Conservation (phyloP, 345 rosid species). For the Leavenworthia alabamica region DNA sequence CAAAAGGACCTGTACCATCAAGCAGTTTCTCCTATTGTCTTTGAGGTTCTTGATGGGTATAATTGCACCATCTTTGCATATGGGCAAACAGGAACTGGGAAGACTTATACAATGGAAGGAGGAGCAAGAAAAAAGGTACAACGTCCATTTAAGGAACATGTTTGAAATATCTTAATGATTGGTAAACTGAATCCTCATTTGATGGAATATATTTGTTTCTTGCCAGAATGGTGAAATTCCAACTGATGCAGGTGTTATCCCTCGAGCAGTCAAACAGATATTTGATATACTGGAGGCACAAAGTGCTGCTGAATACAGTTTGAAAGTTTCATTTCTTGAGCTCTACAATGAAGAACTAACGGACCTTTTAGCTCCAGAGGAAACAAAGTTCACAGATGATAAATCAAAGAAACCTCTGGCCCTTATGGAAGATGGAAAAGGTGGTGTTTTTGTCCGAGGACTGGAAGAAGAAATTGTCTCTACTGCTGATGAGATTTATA, state of each 20-base stretch:
- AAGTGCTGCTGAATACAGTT: conserved; percentile 89
- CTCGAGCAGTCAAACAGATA: conserved; percentile 87
- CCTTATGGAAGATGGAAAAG: conserved; percentile 99
- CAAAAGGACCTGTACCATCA: conserved; percentile 77
- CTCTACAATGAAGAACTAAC: conserved; percentile 93
- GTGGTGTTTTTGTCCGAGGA: conserved; percentile 92
- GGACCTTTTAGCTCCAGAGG: conserved; percentile 91
- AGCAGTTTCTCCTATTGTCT: conserved; percentile 84
- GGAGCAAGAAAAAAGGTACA: conserved; percentile 89
- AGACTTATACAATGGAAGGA: conserved; percentile 99
- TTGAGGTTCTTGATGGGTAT: conserved; percentile 95
- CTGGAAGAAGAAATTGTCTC: conserved; percentile 95
- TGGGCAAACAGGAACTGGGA: conserved; percentile 98
- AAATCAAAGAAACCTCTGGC: conserved; percentile 92
- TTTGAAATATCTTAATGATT: background rate
- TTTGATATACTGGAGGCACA: conserved; percentile 91
- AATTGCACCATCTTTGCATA: conserved; percentile 98
- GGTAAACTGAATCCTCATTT: conserved; percentile 11
- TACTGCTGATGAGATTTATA: conserved; percentile 95
- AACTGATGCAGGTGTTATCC: conserved; percentile 94
- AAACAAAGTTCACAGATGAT: conserved; percentile 77
- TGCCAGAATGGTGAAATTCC: conserved; percentile 93
- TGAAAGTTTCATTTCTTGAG: conserved; percentile 98
- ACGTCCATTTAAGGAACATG: background rate
- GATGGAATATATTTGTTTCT: conserved; percentile 15